Conservation (phyloP, 352 stramenopile genomes). For the Phytophthora cajani region DNA sequence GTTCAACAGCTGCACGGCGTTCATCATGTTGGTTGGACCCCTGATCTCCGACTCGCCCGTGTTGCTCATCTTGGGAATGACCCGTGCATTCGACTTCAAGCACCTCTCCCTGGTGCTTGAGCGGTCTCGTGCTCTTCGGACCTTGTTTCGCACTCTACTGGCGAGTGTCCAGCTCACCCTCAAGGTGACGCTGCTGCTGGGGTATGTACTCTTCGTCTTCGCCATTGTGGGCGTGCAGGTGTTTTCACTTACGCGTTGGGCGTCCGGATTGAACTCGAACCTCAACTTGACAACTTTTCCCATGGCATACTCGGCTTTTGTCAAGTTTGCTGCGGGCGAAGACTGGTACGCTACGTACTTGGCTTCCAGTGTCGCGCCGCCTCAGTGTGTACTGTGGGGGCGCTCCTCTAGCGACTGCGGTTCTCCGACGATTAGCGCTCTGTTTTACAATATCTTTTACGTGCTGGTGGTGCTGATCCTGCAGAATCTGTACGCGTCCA, state of each 20-base stretch:
- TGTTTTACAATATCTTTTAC: conserved; percentile 87
- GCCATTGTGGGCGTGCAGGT: conserved; percentile 84
- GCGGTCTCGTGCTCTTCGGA: conserved; percentile 67
- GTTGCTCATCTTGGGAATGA: conserved; percentile 79
- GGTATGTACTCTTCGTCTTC: conserved; percentile 85
- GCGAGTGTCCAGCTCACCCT: conserved; percentile 71
- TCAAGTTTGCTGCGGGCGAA: conserved; percentile 85
- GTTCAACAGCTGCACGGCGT: conserved; percentile 74
- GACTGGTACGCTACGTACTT: conserved; percentile 86
- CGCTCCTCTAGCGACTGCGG: conserved; percentile 70
- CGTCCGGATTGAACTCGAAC: conserved; percentile 73
- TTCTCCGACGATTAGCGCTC: conserved; percentile 58
- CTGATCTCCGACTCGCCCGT: conserved; percentile 67
- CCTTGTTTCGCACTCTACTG: conserved; percentile 78
- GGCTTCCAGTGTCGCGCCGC: conserved; percentile 63
- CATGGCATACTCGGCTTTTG: conserved; percentile 71
- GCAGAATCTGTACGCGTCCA: conserved; percentile 84
- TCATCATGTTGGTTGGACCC: conserved; percentile 78
- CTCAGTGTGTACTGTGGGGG: conserved; percentile 62
- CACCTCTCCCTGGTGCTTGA: conserved; percentile 84
- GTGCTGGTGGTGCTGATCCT: conserved; percentile 80
- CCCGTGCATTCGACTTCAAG: conserved; percentile 83
- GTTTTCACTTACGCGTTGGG: conserved; percentile 83
- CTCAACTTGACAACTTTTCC: conserved; percentile 84
- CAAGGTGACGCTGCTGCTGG: conserved; percentile 83